Conservation (phyloP, 1,284 basidiomycete genomes). For the Boletus sp. region DNA sequence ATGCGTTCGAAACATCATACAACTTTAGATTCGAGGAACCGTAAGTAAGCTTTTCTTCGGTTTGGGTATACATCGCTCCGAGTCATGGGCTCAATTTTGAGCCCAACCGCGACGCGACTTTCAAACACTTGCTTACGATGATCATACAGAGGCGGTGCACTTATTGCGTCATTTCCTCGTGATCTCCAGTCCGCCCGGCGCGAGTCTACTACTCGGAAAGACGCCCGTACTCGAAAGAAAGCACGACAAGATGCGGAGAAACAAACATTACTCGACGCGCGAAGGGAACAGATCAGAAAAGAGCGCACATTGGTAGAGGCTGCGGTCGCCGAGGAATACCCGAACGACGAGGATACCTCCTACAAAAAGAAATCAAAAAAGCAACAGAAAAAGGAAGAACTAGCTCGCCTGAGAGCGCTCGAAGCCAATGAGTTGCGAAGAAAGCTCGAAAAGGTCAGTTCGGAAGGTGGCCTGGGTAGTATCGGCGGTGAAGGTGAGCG, state of each 20-base stretch:
- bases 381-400: slow-evolving; percentile 66
- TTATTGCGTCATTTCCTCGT: slow-evolving; percentile 82
- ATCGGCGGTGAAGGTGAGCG: slow-evolving; percentile 42
- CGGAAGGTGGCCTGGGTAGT: slow-evolving; percentile 57
- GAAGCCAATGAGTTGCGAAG: slow-evolving; percentile 82
- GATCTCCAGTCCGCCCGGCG: slow-evolving; percentile 73
- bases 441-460: slow-evolving; percentile 70
- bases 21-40: slow-evolving; percentile 96
- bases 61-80: background rate
- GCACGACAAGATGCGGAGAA: slow-evolving; percentile 80
- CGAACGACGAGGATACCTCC: background rate
- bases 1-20: slow-evolving; percentile 80
- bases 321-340: slow-evolving; percentile 11
- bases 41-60: slow-evolving; percentile 43
- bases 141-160: slow-evolving; percentile 57
- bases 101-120: background rate
- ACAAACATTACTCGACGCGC: slow-evolving; percentile 75
- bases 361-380: slow-evolving; percentile 39
- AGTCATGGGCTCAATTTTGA: background rate
- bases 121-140: background rate
- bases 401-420: slow-evolving; percentile 74
- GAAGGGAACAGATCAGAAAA: slow-evolving; percentile 72
- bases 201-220: slow-evolving; percentile 76
- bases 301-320: slow-evolving; percentile 52
- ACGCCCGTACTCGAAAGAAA: slow-evolving; percentile 73